A percentile compares a stretch with the other conserved stretches of the same genome.
Evolutionary conservation across 2,329 filamentous ascomycete genomes (phyloP).

Genomic region (Xylariaceae sp.): DNA sequence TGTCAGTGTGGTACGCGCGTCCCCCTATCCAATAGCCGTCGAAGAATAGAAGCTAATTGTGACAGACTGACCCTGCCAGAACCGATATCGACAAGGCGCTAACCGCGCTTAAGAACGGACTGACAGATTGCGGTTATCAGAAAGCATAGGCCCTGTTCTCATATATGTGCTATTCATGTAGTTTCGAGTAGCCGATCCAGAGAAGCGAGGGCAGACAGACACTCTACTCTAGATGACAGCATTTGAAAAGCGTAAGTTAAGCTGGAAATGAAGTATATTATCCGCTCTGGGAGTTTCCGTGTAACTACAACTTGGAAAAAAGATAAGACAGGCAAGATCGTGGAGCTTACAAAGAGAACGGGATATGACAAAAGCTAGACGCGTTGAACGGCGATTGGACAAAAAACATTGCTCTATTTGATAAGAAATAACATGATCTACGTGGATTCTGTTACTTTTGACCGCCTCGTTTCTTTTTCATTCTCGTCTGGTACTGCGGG

Average conservation of each 20-base stretch:
- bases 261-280: neutral
- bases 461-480: neutral
- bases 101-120: slow-evolving; percentile 71
- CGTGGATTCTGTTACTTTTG: slow-evolving; percentile 9
- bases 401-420: slow-evolving; percentile 4
- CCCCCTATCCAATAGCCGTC: neutral
- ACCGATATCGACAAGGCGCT: slow-evolving; percentile 85
- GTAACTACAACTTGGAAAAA: neutral
- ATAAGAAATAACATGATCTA: slow-evolving; percentile 2
- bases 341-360: neutral
- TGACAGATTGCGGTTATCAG: slow-evolving; percentile 73
- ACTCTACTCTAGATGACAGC: neutral
- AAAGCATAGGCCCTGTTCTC: slow-evolving; percentile 41
- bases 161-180: neutral
- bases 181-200: neutral
- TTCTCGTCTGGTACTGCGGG: slow-evolving; percentile 6
- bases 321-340: neutral
- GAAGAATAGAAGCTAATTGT: slow-evolving; percentile 24
- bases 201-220: neutral
- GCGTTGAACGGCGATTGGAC: slow-evolving; percentile 1
- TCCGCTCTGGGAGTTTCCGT: neutral
- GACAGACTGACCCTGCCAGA: slow-evolving; percentile 71
- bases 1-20: slow-evolving; percentile 71
- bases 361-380: slow-evolving; percentile 8
- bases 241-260: neutral